Evolutionary conservation across 495 filamentous ascomycete species (phyloP).

Genomic region (Saxophila tyrrhenica): DNA sequence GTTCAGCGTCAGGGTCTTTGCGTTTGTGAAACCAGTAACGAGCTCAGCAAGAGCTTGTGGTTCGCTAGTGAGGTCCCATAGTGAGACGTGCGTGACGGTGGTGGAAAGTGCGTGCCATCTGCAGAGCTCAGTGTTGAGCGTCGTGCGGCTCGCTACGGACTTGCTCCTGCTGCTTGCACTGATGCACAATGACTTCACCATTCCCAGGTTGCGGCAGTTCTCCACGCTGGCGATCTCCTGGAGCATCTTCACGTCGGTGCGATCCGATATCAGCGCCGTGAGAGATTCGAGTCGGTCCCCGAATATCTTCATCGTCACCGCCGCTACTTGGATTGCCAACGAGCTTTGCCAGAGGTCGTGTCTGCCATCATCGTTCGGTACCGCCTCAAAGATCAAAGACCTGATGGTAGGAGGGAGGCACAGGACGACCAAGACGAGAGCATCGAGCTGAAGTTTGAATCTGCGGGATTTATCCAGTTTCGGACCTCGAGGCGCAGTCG

Average conservation of each 20-base stretch:
- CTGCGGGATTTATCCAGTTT: neutral
- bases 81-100: constrained; percentile 1
- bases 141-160: neutral
- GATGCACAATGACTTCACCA: neutral
- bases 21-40: neutral
- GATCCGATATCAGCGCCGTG: neutral
- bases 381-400: constrained; percentile 5
- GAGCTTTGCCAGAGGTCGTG: neutral
- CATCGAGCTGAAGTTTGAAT: constrained; percentile 7
- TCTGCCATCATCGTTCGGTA: neutral
- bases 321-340: neutral
- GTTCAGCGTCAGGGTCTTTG: neutral
- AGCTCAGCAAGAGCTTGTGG: neutral
- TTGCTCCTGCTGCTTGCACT: neutral
- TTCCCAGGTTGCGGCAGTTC: neutral
- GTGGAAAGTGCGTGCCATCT: neutral
- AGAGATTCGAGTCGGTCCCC: neutral
- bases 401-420: constrained; percentile 8
- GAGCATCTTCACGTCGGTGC: no score
- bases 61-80: constrained; percentile 3
- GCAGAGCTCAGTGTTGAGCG: neutral
- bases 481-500: no score
- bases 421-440: constrained; percentile 6
- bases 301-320: neutral
- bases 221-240: neutral